Conservation (phyloP, 2,329 filamentous ascomycete genomes). For the Hypoxylon sp. region DNA sequence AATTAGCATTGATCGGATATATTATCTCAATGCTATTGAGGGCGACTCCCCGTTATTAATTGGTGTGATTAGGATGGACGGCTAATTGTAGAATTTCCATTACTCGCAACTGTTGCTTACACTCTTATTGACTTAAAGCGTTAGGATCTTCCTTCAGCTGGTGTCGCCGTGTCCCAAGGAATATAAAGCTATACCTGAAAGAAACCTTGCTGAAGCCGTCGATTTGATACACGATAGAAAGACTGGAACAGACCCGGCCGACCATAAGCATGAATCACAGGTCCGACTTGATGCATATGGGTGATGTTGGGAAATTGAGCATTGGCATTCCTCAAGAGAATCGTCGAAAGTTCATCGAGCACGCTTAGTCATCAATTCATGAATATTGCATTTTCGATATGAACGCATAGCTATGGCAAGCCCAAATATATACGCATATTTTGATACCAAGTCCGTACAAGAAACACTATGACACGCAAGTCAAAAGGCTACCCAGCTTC, state of each 20-base stretch:
- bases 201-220: background rate
- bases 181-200: background rate
- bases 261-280: background rate
- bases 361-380: background rate
- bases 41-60: background rate
- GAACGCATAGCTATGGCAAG: background rate
- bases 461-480: constrained; percentile 57
- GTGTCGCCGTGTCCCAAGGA: no score
- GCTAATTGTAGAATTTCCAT: background rate
- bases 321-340: background rate
- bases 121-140: no score
- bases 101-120: background rate
- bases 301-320: background rate
- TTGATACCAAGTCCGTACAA: background rate
- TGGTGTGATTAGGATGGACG: background rate
- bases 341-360: background rate
- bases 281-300: background rate
- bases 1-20: no score
- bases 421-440: constrained; percentile 28
- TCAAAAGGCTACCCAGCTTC: constrained; percentile 65
- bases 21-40: background rate
- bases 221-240: no score
- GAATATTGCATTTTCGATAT: background rate
- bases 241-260: no score
- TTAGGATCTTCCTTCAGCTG: no score